Evolutionary conservation across 2,329 filamentous ascomycete genomes (phyloP).

Genomic region (Trichophyton rubrum): DNA sequence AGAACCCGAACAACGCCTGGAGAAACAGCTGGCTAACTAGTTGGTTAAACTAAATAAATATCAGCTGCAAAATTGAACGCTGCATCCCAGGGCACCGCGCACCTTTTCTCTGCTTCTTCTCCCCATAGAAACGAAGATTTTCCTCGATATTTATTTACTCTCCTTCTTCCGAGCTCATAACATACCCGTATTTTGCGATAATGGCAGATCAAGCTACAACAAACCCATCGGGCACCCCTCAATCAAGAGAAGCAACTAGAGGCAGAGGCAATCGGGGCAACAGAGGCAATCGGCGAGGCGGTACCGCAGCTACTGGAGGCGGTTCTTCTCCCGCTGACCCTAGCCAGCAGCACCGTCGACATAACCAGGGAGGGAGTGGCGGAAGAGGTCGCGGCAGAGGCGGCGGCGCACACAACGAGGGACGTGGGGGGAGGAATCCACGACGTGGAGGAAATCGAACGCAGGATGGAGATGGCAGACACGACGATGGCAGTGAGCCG

Average conservation of each 20-base stretch:
- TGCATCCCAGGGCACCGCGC: background rate
- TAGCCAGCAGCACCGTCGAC: background rate
- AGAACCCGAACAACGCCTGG: background rate
- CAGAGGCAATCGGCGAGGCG: constrained; percentile 7
- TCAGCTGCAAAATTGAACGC: background rate
- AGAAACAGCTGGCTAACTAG: too few relatives aligned
- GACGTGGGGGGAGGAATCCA: background rate
- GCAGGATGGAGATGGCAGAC: constrained; percentile 11
- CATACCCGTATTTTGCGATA: background rate
- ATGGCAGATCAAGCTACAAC: constrained; percentile 8
- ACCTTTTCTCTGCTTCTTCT: too few relatives aligned
- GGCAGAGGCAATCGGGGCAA: constrained; percentile 9
- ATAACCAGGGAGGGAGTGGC: background rate
- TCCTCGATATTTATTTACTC: background rate
- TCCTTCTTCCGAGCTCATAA: background rate
- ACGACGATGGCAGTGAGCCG: constrained; percentile 29
- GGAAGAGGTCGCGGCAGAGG: background rate
- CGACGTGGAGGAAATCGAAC: constrained; percentile 4
- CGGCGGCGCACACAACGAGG: background rate
- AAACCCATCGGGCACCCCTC: constrained; percentile 5
- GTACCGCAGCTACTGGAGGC: background rate
- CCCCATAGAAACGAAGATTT: too few relatives aligned
- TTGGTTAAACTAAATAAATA: background rate
- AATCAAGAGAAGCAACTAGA: background rate
- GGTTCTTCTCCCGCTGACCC: background rate